Conservation (phyloP, 148 eudicot genomes). For the Rhododendron simsii region DNA sequence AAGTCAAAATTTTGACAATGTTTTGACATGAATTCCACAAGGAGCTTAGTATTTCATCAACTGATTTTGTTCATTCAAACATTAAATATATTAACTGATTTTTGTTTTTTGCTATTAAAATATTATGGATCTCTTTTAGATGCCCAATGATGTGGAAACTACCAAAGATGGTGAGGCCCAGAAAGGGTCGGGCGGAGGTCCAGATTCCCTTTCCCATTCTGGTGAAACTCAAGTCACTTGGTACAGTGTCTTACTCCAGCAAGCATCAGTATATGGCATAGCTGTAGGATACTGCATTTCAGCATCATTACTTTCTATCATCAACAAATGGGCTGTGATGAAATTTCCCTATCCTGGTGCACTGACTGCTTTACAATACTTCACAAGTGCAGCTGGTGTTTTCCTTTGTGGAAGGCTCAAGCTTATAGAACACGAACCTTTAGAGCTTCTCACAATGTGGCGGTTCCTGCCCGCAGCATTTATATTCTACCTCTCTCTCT, state of each 20-base stretch:
- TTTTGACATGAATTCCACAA: background rate
- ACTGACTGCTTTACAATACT: background rate
- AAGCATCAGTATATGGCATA: conserved; percentile 80
- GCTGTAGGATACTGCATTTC: conserved; percentile 95
- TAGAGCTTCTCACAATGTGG: conserved; percentile 81
- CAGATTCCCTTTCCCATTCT: conserved; percentile 25
- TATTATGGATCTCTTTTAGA: conserved; percentile 25
- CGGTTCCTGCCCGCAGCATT: conserved; percentile 85
- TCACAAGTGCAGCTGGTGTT: conserved; percentile 23
- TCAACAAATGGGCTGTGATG: conserved; percentile 22
- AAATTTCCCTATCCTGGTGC: background rate
- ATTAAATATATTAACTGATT: background rate
- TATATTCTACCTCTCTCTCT: conserved; percentile 92
- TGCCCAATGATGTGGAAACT: conserved; percentile 62
- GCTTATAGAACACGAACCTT: conserved; percentile 59
- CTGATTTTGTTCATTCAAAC: background rate
- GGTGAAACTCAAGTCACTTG: conserved; percentile 40
- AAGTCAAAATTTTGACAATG: background rate
- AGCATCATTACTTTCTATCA: conserved; percentile 70
- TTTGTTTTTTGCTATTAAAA: background rate
- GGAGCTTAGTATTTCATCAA: background rate
- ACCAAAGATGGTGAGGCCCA: conserved; percentile 33
- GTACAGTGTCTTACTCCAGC: conserved; percentile 57
- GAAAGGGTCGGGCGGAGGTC: conserved; percentile 18
- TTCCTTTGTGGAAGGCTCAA: conserved; percentile 58